A percentile compares a stretch with the other conserved stretches of the same genome.
Evolutionary conservation across 176 grass and related monocot genomes (phyloP).

Genomic region (Echinochloa phyllopogon): DNA sequence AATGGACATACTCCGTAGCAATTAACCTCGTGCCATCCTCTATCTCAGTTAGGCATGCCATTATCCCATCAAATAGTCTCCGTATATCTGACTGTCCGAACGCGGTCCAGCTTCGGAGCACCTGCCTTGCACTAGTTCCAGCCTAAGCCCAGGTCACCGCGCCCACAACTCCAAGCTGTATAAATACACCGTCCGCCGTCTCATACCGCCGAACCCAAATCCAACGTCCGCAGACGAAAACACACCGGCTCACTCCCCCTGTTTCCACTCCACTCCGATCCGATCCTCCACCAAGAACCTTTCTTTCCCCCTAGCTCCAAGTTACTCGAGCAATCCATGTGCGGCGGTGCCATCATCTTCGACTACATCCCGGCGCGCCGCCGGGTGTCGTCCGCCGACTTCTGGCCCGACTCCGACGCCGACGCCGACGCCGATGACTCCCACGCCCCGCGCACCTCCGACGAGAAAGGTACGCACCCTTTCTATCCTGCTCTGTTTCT

Average conservation of each 20-base stretch:
- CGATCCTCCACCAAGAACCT: not conserved
- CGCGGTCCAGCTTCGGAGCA: slow-evolving; percentile 13
- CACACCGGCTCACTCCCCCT: not conserved
- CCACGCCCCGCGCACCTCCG: not conserved
- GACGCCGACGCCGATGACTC: slow-evolving; percentile 33
- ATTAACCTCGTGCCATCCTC: too few relatives aligned
- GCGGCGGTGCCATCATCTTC: slow-evolving; percentile 87
- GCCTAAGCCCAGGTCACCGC: not conserved
- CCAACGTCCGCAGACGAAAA: slow-evolving; percentile 9
- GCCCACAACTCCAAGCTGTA: slow-evolving; percentile 30
- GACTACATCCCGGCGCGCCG: slow-evolving; percentile 70
- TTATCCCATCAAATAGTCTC: too few relatives aligned
- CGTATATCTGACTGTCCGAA: too few relatives aligned
- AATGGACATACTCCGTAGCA: too few relatives aligned
- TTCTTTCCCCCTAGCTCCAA: not conserved
- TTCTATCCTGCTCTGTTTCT: not conserved
- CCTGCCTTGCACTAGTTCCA: not conserved
- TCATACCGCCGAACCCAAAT: slow-evolving; percentile 29
- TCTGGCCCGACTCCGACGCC: slow-evolving; percentile 56
- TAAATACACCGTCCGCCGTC: not conserved
- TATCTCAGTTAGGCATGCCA: too few relatives aligned
- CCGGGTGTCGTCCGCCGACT: slow-evolving; percentile 45
- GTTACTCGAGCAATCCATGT: slow-evolving; percentile 53
- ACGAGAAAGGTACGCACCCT: slow-evolving; percentile 44
- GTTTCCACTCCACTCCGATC: slow-evolving; percentile 7